phyloP scores from a whole-genome alignment of 352 stramenopile genomes.

The Paralagenidium karlingii region DNA sequence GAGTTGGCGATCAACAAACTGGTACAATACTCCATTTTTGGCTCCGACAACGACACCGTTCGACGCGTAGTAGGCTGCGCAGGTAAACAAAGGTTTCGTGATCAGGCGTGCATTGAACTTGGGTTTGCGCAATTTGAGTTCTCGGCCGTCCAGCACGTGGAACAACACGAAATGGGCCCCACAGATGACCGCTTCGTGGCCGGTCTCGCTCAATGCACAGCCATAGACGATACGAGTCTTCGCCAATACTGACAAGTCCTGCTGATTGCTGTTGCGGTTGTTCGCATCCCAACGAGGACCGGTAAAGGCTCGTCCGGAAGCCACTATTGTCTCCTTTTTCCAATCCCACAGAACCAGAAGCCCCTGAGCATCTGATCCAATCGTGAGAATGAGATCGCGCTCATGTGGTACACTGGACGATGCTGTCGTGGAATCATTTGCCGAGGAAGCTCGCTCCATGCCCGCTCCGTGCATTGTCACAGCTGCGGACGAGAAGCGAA shows the following conservation, averaged over 20 bases:
- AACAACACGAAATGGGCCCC: slow-evolving; percentile 52
- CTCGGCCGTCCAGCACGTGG: slow-evolving; percentile 29
- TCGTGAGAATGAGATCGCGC: not conserved
- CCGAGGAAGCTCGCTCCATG: not conserved
- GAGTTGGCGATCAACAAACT: slow-evolving; percentile 50
- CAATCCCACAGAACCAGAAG: slow-evolving; percentile 79
- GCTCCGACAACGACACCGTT: slow-evolving; percentile 52
- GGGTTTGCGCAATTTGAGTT: slow-evolving; percentile 20
- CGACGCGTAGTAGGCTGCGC: slow-evolving; percentile 38
- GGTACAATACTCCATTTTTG: slow-evolving; percentile 38
- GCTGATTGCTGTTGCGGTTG: too few relatives aligned
- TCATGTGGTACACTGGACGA: not conserved
- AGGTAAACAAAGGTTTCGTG: slow-evolving; percentile 25
- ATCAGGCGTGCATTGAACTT: slow-evolving; percentile 3
- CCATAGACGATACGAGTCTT: slow-evolving; percentile 9
- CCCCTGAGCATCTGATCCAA: slow-evolving; percentile 19
- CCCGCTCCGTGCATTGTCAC: not conserved
- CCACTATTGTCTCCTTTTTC: slow-evolving; percentile 40
- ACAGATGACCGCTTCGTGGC: slow-evolving; percentile 47
- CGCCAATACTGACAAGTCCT: too few relatives aligned
- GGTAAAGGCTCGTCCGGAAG: slow-evolving; percentile 46
- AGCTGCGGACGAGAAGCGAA: slow-evolving; percentile 15
- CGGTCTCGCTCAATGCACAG: slow-evolving; percentile 45
- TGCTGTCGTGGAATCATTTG: not conserved
- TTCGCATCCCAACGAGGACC: not conserved